Evolutionary conservation across 768 basidiomycete species (phyloP).

Genomic region (Trametes punicea): DNA sequence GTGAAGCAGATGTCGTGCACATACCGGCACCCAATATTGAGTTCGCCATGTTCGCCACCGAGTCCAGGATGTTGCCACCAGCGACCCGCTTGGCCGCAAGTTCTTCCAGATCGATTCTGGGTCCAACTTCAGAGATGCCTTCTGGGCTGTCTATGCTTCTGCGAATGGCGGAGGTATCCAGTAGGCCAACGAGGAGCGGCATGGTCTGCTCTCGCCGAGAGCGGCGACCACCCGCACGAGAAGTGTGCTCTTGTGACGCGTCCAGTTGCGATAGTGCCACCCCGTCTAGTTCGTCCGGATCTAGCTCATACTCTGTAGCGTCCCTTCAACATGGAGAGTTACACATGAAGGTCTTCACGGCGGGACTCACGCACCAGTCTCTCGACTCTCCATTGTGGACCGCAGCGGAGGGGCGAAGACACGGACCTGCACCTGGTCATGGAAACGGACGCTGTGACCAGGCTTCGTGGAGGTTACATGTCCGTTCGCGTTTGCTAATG

Average conservation of each 20-base stretch:
- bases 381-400: conserved; percentile 74
- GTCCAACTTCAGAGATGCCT: conserved; percentile 23
- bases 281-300: conserved; percentile 78
- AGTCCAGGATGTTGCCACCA: conserved; percentile 75
- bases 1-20: conserved; percentile 18
- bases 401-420: conserved; percentile 65
- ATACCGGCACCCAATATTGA: conserved; percentile 90
- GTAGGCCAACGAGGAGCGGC: conserved; percentile 77
- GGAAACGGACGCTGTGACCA: conserved; percentile 51
- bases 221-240: conserved; percentile 28
- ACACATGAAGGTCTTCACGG: neutral
- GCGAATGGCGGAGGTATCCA: conserved; percentile 58
- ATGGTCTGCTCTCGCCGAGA: conserved; percentile 50
- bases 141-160: conserved; percentile 53
- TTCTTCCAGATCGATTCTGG: conserved; percentile 64
- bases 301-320: conserved; percentile 72
- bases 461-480: conserved; percentile 27
- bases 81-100: conserved; percentile 61
- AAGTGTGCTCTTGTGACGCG: conserved; percentile 29
- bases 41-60: conserved; percentile 93
- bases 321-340: neutral
- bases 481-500: conserved; percentile 21
- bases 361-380: conserved; percentile 62
- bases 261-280: conserved; percentile 31
- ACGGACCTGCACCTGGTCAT: conserved; percentile 66